Percentiles rank a stretch among this genome's conserved stretches.
Evolutionary conservation across 208 protist genomes (phyloP).

Genomic region (Balamuthia mandrillaris): DNA sequence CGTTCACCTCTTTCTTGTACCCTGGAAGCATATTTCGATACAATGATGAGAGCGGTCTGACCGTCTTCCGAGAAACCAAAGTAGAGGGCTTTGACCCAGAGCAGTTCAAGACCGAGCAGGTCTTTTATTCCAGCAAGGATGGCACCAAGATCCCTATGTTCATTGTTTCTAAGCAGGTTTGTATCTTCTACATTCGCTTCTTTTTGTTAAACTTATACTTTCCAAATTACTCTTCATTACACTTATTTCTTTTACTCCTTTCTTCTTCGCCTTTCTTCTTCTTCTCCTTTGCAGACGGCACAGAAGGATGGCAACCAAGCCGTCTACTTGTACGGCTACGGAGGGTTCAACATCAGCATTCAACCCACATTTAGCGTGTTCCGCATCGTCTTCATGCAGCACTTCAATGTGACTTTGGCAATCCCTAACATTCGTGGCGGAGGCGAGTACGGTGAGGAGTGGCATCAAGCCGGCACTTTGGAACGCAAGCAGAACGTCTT

Average conservation of each 20-base stretch:
- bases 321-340: conserved; percentile 49
- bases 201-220: not conserved
- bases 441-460: conserved; percentile 65
- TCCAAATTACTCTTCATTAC: not conserved
- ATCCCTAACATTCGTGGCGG: conserved; percentile 53
- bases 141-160: conserved; percentile 60
- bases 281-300: not conserved
- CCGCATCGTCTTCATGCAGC: conserved; percentile 40
- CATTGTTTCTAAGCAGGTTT: conserved; percentile 31
- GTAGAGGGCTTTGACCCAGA: conserved; percentile 40
- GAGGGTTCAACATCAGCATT: conserved; percentile 61
- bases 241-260: conserved; percentile 14
- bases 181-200: not conserved
- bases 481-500: conserved; percentile 64
- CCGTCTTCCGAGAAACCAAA: not conserved
- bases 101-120: conserved; percentile 47
- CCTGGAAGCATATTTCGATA: conserved; percentile 16
- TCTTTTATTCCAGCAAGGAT: conserved; percentile 68
- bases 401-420: conserved; percentile 43
- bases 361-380: not conserved
- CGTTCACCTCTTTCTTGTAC: conserved; percentile 19
- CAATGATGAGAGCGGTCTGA: not conserved
- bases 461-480: conserved; percentile 49
- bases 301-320: not conserved
- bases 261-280: not conserved